Evolutionary conservation across 495 filamentous ascomycete species (phyloP), one percentile per base, ranked within the genome.

Genomic region (Penicillium daleae): DNA sequence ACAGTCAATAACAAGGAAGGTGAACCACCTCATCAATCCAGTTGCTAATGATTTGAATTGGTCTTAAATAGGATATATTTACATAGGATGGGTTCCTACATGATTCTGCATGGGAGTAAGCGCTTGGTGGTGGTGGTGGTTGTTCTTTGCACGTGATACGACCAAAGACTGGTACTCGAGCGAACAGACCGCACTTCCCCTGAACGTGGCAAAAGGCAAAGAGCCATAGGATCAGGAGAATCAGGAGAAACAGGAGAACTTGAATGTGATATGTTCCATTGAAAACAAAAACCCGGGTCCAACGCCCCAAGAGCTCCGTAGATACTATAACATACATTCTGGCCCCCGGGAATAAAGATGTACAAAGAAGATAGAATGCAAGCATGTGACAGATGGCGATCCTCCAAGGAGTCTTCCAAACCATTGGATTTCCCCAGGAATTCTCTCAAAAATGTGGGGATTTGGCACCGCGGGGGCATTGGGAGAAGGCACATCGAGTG

Each of bases 311-410:
- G 56, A 53, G 54, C 58, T 55, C 56, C 33, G 26, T 44, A 61
- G 65, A 57, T 52, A 67, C 57, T 60, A 29, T 67, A 56, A 33
- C 52, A 51, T 60, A 67, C 61, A 67, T 64, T 67, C 65, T 67
- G 65, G 53, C 44, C 37, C 46, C 33, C 33, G 35, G 40, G 24
- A 57, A 46, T 33, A 60, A 42, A 59, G 12, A 55, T 55, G 44
- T 56, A 35, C 50, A 54, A 56, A 22, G 53, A 40, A 58, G 46
- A 62, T 27, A 58, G n/a, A 59, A 50, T 50, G 24, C 35, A 52
- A n/a, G 48, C 50, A 57, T 13, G 50, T 32, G 33, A 51, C 26
- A 22, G 39, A 46, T 8, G 42, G 40, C 4, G 35, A 54, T 21
- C 29, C 15, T 15, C 29, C 9, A 35, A 32, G 2, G 4, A 2